phyloP scores from a whole-genome alignment of 768 basidiomycete genomes.

The Amanita rubescens region DNA sequence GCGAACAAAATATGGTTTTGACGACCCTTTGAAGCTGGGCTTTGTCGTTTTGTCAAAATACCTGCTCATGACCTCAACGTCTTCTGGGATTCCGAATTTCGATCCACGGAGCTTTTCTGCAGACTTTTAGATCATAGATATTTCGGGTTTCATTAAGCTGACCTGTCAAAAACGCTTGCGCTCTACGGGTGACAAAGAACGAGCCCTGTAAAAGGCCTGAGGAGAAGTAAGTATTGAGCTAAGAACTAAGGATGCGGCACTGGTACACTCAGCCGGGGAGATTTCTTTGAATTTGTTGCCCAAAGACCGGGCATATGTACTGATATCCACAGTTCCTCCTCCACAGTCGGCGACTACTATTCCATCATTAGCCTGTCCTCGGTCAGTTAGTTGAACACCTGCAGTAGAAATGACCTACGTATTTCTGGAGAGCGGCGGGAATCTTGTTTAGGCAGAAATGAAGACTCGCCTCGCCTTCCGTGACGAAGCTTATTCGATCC shows the following conservation, averaged over 20 bases:
- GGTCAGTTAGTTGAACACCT: too few relatives aligned
- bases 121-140: background rate
- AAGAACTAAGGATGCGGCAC: constrained; percentile 16
- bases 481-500: constrained; percentile 40
- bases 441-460: constrained; percentile 41
- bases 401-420: constrained; percentile 9
- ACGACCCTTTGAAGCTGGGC: constrained; percentile 24
- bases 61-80: background rate
- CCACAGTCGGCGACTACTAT: constrained; percentile 3
- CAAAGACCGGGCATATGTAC: background rate
- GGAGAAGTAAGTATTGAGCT: constrained; percentile 24
- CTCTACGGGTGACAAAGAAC: background rate
- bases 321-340: constrained; percentile 6
- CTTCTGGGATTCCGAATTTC: background rate
- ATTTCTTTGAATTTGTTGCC: background rate
- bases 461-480: constrained; percentile 51
- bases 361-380: background rate
- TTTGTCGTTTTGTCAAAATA: constrained; percentile 44
- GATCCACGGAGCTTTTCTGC: background rate
- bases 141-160: background rate
- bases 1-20: constrained; percentile 35
- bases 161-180: background rate
- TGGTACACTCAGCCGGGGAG: constrained; percentile 2
- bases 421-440: constrained; percentile 21
- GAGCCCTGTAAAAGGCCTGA: constrained; percentile 5